Evolutionary conservation across 2,329 filamentous ascomycete genomes (phyloP).

Genomic region (Phyllosticta ampelicida): DNA sequence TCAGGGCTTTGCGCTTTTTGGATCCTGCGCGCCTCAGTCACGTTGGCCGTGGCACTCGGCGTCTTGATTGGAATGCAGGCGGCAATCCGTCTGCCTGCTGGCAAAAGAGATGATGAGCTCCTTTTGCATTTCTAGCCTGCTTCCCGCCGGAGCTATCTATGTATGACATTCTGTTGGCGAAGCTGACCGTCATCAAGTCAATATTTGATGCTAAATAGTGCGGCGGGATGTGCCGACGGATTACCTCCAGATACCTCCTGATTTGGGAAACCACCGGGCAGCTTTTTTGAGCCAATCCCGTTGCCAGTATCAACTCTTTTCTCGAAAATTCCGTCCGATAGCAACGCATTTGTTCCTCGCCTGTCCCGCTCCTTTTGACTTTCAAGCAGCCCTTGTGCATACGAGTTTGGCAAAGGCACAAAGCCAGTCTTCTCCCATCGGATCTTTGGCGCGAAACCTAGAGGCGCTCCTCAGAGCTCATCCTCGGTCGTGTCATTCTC

Average conservation of each 20-base stretch:
- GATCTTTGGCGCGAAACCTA: background rate
- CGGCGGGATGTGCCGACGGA: background rate
- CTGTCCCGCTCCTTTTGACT: background rate
- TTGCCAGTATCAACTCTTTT: background rate
- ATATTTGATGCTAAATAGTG: background rate
- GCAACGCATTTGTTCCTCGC: too few relatives aligned
- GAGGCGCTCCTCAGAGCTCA: slow-evolving; percentile 14
- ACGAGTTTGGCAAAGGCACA: background rate
- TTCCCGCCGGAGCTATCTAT: too few relatives aligned
- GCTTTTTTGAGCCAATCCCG: background rate
- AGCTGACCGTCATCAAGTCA: background rate
- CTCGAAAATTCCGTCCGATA: background rate
- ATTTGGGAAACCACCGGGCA: background rate
- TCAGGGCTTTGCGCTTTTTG: background rate
- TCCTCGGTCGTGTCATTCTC: slow-evolving; percentile 30
- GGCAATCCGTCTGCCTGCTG: too few relatives aligned
- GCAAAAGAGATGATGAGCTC: too few relatives aligned
- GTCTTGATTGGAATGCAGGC: background rate
- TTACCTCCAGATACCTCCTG: background rate
- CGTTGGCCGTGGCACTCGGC: background rate
- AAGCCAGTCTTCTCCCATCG: background rate
- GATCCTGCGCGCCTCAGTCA: background rate
- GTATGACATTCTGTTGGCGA: too few relatives aligned
- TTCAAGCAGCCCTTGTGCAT: background rate
- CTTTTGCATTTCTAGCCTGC: too few relatives aligned